phyloP scores from a whole-genome alignment of 2,329 filamentous ascomycete genomes.

The Chaetomiaceae sp. region DNA sequence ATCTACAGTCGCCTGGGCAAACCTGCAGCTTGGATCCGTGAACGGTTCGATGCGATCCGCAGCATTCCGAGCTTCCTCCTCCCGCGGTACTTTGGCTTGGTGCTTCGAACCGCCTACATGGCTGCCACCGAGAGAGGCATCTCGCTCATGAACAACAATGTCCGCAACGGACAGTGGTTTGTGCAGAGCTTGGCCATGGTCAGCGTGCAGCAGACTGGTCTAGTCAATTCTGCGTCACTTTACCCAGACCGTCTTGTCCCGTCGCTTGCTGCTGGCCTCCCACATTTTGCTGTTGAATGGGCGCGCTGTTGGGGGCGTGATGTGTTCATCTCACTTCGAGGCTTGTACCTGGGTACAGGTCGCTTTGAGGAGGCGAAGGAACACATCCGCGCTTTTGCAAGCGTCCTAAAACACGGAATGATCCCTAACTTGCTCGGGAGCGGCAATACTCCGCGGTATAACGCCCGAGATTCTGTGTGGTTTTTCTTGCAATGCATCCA shows the following conservation, averaged over 20 bases:
- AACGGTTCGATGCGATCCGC: conserved; percentile 81
- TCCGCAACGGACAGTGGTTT: conserved; percentile 81
- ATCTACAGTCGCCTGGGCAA: conserved; percentile 59
- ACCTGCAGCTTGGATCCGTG: conserved; percentile 72
- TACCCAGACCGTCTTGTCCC: conserved; percentile 83
- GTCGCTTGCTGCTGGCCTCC: conserved; percentile 84
- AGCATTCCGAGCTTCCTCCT: conserved; percentile 82
- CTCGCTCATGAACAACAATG: conserved; percentile 71
- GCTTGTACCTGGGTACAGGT: conserved; percentile 85
- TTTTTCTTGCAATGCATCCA: conserved; percentile 97
- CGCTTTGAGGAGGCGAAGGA: conserved; percentile 85
- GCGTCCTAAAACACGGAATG: conserved; percentile 97
- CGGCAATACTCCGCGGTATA: conserved; percentile 84
- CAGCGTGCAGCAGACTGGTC: conserved; percentile 84
- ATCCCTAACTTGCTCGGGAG: conserved; percentile 90
- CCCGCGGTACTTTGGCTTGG: conserved; percentile 87
- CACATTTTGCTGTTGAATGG: conserved; percentile 92
- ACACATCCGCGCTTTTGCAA: conserved; percentile 91
- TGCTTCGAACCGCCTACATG: conserved; percentile 81
- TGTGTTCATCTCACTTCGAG: conserved; percentile 91
- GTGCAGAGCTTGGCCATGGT: conserved; percentile 85
- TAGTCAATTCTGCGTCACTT: conserved; percentile 83
- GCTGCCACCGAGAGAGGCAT: conserved; percentile 76
- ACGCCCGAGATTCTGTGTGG: conserved; percentile 94
- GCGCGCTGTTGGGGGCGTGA: conserved; percentile 96